phyloP scores from a whole-genome alignment of 805 yeast genomes.

The Saccharomycopsis amapae region DNA sequence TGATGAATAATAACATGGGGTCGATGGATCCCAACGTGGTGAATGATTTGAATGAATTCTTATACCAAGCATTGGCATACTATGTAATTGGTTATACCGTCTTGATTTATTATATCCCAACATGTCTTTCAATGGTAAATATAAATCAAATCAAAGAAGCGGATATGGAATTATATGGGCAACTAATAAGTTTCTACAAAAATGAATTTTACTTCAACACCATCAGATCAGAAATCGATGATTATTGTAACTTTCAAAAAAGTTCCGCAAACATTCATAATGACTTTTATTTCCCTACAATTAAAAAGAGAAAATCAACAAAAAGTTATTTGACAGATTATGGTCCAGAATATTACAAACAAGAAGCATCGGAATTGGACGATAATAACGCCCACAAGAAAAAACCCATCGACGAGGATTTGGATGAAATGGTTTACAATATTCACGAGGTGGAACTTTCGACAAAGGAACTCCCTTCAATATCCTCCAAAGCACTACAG shows the following conservation, averaged over 20 bases:
- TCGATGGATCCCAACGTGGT: background rate
- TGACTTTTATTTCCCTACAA: constrained; percentile 16
- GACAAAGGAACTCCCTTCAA: constrained; percentile 6
- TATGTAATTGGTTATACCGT: constrained; percentile 19
- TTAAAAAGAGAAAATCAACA: constrained; percentile 16
- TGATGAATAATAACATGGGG: constrained; percentile 5
- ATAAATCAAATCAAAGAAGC: constrained; percentile 5
- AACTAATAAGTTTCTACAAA: constrained; percentile 13
- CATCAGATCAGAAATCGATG: constrained; percentile 19
- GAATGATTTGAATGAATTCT: constrained; percentile 4
- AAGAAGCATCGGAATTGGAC: constrained; percentile 6
- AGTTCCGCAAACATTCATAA: background rate
- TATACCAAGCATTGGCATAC: constrained; percentile 18
- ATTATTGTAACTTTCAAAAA: constrained; percentile 6
- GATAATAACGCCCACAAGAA: background rate
- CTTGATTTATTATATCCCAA: constrained; percentile 16
- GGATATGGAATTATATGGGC: constrained; percentile 16
- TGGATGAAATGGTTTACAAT: background rate
- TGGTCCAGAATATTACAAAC: constrained; percentile 20
- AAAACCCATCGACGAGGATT: constrained; percentile 6
- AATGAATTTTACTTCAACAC: constrained; percentile 18
- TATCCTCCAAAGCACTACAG: constrained; percentile 11
- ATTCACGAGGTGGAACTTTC: background rate
- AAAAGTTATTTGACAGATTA: constrained; percentile 22
- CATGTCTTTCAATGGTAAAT: constrained; percentile 5